Evolutionary conservation across 2,329 filamentous ascomycete genomes (phyloP), one percentile per base, ranked within the genome.

Genomic region (Apiospora sp.): DNA sequence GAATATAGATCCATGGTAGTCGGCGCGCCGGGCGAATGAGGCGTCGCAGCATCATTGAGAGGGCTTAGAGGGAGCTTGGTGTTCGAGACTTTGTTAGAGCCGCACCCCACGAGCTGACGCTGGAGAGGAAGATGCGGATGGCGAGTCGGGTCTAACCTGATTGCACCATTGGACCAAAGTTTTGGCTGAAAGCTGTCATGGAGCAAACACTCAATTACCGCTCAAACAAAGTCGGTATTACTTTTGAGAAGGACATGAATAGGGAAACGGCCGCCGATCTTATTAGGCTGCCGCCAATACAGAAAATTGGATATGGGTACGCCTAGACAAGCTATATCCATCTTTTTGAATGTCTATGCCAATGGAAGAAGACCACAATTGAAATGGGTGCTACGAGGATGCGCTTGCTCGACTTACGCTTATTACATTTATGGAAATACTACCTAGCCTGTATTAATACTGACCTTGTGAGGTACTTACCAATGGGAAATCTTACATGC

Each of bases 1-100:
- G 73, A 67, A 81, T 61, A 44, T 82, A 76, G 67, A 76, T 77
- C 68, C 79, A 72, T 12, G 80, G 79, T 67, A 81, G 69, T 69
- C 79, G 78, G 70, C 80, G 79, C 72, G 75, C 76, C n/a, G 79
- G 77, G 75, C 80, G 80, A 72, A 79, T 77, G 69, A 81, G 72
- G 73, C 80, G 80, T 74, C 78, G 78, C 76, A 79, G 77, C 43
- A 58, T 71, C 73, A 67, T 75, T 73, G 67, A 22, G 58, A 64
- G 30, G 58, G 58, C 58, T 64, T 58, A 41, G 4, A 34, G 58
- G 30, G 30, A 37, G 54, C 30, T 34, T 34, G 51, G 30, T 64
- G 14, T 64, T 41, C 19, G 58, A 64, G 34, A 37, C 12, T 27
- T 58, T 54, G n/a, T 30, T 24, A 27, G 24, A 64, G 54, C 54